Percentiles rank a stretch among this genome's conserved stretches.
Conservation (phyloP, 1,139 yeast species). For the Nadsonia starkeyi-henricii region DNA sequence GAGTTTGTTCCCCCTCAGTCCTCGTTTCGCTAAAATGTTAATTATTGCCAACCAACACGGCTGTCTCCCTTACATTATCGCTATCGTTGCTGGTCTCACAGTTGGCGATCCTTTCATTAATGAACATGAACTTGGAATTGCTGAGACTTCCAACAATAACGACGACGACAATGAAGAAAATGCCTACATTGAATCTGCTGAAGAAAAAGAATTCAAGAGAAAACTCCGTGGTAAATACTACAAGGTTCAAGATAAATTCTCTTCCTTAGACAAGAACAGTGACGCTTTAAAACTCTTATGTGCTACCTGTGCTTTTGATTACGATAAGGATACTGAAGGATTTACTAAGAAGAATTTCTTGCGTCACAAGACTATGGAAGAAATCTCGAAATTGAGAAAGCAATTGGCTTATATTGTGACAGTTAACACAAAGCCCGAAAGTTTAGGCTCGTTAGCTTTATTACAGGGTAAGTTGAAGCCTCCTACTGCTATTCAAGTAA, state of each 20-base stretch:
- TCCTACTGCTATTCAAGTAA: conserved; percentile 56
- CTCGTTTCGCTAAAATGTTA: conserved; percentile 83
- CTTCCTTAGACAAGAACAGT: conserved; percentile 52
- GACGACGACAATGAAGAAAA: conserved; percentile 17
- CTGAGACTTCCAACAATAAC: conserved; percentile 15
- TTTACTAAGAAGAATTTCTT: conserved; percentile 53
- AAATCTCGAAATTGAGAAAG: conserved; percentile 62
- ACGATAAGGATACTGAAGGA: conserved; percentile 25
- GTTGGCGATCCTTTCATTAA: conserved; percentile 85
- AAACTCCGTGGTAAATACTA: conserved; percentile 36
- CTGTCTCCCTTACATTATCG: conserved; percentile 75
- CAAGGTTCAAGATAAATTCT: conserved; percentile 45
- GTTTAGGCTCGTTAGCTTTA: conserved; percentile 32
- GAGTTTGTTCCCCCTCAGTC: conserved; percentile 87
- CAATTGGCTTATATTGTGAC: conserved; percentile 70
- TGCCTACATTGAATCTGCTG: conserved; percentile 18
- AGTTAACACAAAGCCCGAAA: conserved; percentile 39
- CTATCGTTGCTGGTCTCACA: conserved; percentile 82
- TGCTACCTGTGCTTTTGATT: conserved; percentile 84
- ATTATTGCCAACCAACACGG: conserved; percentile 76
- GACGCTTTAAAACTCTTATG: conserved; percentile 68
- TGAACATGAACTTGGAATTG: conserved; percentile 56
- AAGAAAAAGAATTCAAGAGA: conserved; percentile 30
- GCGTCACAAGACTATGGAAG: conserved; percentile 53
- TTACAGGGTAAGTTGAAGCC: conserved; percentile 45